These are phyloP conservation scores for Piper betle DNA, from an alignment of 164 flowering plant species.

Conservation along the genomic window DNA sequence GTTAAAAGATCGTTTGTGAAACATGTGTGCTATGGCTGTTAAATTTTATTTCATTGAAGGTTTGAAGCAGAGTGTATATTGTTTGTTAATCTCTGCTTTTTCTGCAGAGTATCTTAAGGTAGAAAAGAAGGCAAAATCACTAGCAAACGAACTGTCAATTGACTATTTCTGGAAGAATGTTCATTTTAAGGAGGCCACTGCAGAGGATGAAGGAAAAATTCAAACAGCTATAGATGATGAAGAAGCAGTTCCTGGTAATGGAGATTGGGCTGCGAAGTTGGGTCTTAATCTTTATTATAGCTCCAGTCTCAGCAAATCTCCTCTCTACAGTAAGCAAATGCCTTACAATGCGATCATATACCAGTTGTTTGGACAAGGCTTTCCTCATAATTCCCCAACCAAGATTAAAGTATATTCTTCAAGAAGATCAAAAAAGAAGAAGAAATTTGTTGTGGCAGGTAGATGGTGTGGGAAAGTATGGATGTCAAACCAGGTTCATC, in stretches of 20 bases:
- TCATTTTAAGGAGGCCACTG: slow-evolving; percentile 40
- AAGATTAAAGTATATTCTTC: slow-evolving; percentile 20
- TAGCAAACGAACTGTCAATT: slow-evolving; percentile 60
- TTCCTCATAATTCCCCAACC: slow-evolving; percentile 27
- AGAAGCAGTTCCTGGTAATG: slow-evolving; percentile 54
- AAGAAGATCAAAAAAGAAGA: slow-evolving; percentile 42
- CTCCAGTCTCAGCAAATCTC: slow-evolving; percentile 77
- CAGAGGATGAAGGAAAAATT: slow-evolving; percentile 53
- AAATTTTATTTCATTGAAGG: too few relatives aligned
- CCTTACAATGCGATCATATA: slow-evolving; percentile 78
- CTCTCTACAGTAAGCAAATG: slow-evolving; percentile 92
- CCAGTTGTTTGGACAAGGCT: slow-evolving; percentile 65
- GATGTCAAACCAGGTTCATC: slow-evolving; percentile 96
- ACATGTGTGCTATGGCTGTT: too few relatives aligned
- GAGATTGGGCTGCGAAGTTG: slow-evolving; percentile 94
- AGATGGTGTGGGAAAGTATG: slow-evolving; percentile 99
- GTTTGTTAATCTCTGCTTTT: neutral
- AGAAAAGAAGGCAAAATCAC: slow-evolving; percentile 58
- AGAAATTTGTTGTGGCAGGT: slow-evolving; percentile 64
- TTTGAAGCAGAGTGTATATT: neutral
- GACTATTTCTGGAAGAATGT: slow-evolving; percentile 52
- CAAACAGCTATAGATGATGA: slow-evolving; percentile 56
- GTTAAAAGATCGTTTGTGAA: too few relatives aligned
- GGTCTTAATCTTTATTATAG: slow-evolving; percentile 86
- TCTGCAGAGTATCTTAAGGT: slow-evolving; percentile 75